phyloP scores from a whole-genome alignment of 345 rosid species.

The Eucalyptus rudis region DNA sequence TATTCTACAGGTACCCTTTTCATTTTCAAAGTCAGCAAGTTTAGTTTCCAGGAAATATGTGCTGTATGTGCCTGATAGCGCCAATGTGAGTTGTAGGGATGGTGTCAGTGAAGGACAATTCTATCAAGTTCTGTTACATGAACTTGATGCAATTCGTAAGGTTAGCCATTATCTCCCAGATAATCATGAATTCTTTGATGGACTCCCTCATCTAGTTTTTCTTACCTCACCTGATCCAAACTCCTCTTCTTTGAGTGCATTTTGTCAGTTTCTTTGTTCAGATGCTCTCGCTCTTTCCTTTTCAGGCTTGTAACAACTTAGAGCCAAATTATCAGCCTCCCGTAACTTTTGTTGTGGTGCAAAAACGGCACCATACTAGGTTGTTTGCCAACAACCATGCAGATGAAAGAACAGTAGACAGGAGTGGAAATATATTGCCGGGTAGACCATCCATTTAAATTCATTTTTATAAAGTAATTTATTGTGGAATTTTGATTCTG shows the following conservation, averaged over 20 bases:
- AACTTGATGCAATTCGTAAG: constrained; percentile 91
- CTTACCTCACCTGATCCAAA: background rate
- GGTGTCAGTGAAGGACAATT: constrained; percentile 97
- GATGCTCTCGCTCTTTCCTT: background rate
- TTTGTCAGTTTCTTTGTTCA: background rate
- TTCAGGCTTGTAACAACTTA: constrained; percentile 80
- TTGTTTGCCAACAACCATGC: constrained; percentile 70
- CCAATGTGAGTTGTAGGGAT: constrained; percentile 35
- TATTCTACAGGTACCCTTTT: constrained; percentile 62
- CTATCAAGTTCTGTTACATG: constrained; percentile 76
- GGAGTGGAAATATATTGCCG: constrained; percentile 84
- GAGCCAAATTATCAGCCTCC: constrained; percentile 96
- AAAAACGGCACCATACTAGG: constrained; percentile 95
- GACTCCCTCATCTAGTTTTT: background rate
- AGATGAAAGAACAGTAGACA: constrained; percentile 56
- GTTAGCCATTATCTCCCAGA: constrained; percentile 8
- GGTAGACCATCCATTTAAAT: constrained; percentile 19
- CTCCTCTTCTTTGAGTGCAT: background rate
- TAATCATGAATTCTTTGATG: background rate
- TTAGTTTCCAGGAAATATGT: background rate
- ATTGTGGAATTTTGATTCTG: background rate
- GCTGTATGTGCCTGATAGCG: background rate
- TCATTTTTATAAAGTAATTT: background rate
- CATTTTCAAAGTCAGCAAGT: background rate
- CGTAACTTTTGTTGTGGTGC: constrained; percentile 92